These are phyloP conservation scores for Neofusicoccum ribis DNA, from an alignment of 2,329 filamentous ascomycete genomes.

Conservation along the genomic window DNA sequence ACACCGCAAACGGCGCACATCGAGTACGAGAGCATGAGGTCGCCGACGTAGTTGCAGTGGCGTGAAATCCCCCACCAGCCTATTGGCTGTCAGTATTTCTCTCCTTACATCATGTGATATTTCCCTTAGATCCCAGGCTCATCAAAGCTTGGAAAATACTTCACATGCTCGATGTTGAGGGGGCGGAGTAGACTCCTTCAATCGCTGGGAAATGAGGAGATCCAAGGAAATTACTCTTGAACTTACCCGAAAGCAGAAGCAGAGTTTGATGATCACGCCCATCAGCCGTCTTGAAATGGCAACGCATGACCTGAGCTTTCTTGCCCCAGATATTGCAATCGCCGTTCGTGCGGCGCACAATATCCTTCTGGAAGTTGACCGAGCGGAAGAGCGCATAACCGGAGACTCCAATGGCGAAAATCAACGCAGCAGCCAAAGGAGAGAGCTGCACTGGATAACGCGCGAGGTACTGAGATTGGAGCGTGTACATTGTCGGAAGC, in stretches of 20 bases:
- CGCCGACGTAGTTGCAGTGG: slow-evolving; percentile 46
- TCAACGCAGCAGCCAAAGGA: slow-evolving; percentile 25
- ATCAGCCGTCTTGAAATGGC: slow-evolving; percentile 45
- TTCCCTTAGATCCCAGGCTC: background rate
- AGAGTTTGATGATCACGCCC: slow-evolving; percentile 37
- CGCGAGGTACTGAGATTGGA: slow-evolving; percentile 51
- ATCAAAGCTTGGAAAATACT: background rate
- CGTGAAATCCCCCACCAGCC: slow-evolving; percentile 46
- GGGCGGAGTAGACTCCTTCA: background rate
- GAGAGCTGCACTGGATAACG: slow-evolving; percentile 40
- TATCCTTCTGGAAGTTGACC: slow-evolving; percentile 50
- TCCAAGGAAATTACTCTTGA: background rate
- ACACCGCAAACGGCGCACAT: slow-evolving; percentile 47
- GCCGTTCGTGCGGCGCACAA: slow-evolving; percentile 42
- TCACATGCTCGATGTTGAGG: background rate
- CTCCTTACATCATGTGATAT: background rate
- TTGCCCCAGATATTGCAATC: slow-evolving; percentile 47
- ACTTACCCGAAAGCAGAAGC: slow-evolving; percentile 37
- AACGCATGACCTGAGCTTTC: slow-evolving; percentile 40
- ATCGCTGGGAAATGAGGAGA: background rate
- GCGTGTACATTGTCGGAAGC: slow-evolving; percentile 49
- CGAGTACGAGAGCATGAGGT: slow-evolving; percentile 42
- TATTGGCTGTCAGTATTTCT: background rate
- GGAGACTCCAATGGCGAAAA: slow-evolving; percentile 35
- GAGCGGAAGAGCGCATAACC: slow-evolving; percentile 49